phyloP scores from a whole-genome alignment of 192 early-diverging fungal species.

The Coemansia sp. region DNA sequence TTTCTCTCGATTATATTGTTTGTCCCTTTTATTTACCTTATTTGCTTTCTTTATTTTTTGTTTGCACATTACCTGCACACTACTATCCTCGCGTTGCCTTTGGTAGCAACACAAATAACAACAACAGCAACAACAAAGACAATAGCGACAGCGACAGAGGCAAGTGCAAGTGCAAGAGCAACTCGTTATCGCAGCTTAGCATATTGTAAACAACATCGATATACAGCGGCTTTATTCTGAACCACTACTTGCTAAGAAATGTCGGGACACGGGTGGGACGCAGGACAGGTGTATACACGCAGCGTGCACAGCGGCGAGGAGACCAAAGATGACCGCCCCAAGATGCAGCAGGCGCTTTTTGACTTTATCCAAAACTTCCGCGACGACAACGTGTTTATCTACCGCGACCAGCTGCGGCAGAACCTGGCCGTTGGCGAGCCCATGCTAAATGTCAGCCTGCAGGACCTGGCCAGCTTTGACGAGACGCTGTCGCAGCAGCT shows the following conservation, averaged over 20 bases:
- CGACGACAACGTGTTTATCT: conserved; percentile 78
- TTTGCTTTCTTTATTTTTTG: neutral
- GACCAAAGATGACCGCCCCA: conserved; percentile 54
- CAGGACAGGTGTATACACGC: conserved; percentile 69
- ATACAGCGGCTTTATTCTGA: too few relatives aligned
- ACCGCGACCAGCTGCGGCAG: conserved; percentile 88
- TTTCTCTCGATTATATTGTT: neutral
- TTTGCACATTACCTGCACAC: neutral
- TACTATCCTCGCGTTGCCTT: neutral
- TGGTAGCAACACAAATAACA: too few relatives aligned
- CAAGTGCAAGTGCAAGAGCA: neutral
- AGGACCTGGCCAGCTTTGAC: conserved; percentile 78
- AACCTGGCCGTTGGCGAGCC: conserved; percentile 74
- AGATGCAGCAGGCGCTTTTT: conserved; percentile 64
- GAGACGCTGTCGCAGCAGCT: conserved; percentile 79
- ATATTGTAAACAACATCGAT: conserved; percentile 4
- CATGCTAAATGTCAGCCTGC: conserved; percentile 84
- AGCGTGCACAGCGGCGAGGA: conserved; percentile 62
- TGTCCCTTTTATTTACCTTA: neutral
- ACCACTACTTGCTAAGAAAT: too few relatives aligned
- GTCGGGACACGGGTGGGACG: conserved; percentile 77
- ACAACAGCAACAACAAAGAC: too few relatives aligned
- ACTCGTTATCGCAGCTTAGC: neutral
- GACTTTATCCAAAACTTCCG: conserved; percentile 86
- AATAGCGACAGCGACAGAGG: too few relatives aligned